Evolutionary conservation across 805 yeast species (phyloP), one percentile per base, ranked within the genome.

Genomic region (Cyberlindnera sargentensis): DNA sequence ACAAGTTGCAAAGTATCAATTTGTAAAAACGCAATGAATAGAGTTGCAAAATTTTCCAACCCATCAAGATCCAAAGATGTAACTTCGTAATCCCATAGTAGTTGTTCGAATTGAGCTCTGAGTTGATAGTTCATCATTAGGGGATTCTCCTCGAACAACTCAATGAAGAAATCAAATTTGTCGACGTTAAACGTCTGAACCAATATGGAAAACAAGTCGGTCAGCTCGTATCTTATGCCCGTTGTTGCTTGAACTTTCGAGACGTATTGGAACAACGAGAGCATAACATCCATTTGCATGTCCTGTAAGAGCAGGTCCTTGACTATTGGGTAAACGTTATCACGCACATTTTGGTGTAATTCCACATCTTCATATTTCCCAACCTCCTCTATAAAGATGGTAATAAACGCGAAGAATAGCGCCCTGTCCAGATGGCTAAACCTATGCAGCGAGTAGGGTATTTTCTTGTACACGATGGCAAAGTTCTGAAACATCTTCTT

Each of bases 401-500:
- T 65, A 3, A 71, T 61, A 36, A 75, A 70, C 1, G 59, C 42
- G 3, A 70, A 37, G 3, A 70, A 11, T 6, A 66, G 38, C 23
- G 31, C 27, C 27, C 47, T 40, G 5, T 43, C 26, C 5, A 42
- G 5, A 4, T 36, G 36, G 24, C 54, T 55, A 1, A 37, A 31
- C 9, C 46, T 32, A 30, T 51, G 44, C 3, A 46, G 40, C 2
- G 53, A 44, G 35, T 62, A 63, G 44, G 67, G 61, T 38, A 71
- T 60, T 4, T 44, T 45, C 23, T 41, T 49, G 57, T 67, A 82
- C 4, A 77, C 55, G 31, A 76, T 55, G 3, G 80, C 68, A 29
- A 81, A 52, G 39, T 78, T 73, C 6, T 84, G 72, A 41, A 83
- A 59, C 41, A 84, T 57, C 53, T 84, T 84, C 46, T 69, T 72